These are phyloP conservation scores for Entomortierella parvispora DNA, from an alignment of 192 early-diverging fungal species.

Conservation along the genomic window DNA sequence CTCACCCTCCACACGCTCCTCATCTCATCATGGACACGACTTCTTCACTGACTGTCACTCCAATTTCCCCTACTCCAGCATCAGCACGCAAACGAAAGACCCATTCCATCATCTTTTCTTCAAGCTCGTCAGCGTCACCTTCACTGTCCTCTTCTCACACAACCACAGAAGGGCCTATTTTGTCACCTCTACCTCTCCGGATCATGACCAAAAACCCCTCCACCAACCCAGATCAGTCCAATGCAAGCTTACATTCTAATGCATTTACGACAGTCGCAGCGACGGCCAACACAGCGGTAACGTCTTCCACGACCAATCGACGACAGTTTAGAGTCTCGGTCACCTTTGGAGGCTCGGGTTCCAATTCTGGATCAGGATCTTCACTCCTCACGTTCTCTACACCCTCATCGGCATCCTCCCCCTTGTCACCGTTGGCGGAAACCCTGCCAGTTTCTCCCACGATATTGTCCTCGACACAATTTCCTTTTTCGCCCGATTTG, in stretches of 20 bases:
- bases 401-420: slow-evolving; percentile 5
- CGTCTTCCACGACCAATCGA: background rate
- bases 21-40: no score
- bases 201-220: no score
- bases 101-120: slow-evolving; percentile 7
- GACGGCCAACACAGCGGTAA: background rate
- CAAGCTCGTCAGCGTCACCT: background rate
- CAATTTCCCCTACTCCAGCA: background rate
- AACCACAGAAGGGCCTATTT: background rate
- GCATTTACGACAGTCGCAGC: background rate
- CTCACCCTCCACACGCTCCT: no score
- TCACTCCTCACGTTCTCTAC: slow-evolving; percentile 7
- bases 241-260: background rate
- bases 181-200: background rate
- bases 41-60: background rate
- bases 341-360: slow-evolving; percentile 45
- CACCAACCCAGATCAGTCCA: background rate
- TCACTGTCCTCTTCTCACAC: background rate
- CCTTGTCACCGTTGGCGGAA: slow-evolving; percentile 9
- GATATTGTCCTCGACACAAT: background rate
- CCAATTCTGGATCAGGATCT: slow-evolving; percentile 22
- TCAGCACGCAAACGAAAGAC: background rate
- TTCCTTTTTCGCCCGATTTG: slow-evolving; percentile 7
- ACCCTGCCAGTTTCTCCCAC: slow-evolving; percentile 2
- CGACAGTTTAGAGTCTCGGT: slow-evolving; percentile 22